A percentile compares a stretch with the other conserved stretches of the same genome.
These are phyloP conservation scores for Ophiostoma novo-ulmi DNA, from an alignment of 2,329 filamentous ascomycete species.

Conservation along the genomic window DNA sequence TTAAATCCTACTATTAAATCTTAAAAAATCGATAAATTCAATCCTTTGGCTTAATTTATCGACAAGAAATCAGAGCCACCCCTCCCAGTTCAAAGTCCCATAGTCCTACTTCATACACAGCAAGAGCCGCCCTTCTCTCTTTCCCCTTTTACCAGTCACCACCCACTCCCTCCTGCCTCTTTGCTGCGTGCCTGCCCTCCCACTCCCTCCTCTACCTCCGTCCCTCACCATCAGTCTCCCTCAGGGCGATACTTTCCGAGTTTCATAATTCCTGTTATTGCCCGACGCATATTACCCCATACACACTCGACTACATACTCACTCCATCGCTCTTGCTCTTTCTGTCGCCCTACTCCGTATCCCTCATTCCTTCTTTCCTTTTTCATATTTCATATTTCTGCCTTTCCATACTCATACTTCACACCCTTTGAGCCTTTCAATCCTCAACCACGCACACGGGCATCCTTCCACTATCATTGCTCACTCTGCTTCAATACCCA, in stretches of 20 bases:
- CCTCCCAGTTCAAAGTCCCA: neutral
- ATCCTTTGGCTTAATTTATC: neutral
- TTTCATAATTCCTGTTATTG: conserved; percentile 14
- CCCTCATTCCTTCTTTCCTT: neutral
- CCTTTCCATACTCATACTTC: neutral
- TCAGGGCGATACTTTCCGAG: conserved; percentile 11
- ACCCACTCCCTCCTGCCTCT: neutral
- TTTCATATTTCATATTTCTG: neutral
- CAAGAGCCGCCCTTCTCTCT: conserved; percentile 7
- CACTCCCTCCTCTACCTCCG: neutral
- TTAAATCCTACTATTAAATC: neutral
- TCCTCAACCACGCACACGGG: neutral
- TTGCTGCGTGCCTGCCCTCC: neutral
- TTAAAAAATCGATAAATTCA: neutral
- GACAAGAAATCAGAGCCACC: neutral
- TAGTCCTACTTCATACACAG: neutral
- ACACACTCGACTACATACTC: neutral
- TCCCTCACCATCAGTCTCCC: neutral
- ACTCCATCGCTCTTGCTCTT: neutral
- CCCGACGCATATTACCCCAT: conserved; percentile 3
- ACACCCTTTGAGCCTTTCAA: neutral
- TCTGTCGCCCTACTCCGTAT: neutral
- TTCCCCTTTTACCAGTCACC: conserved; percentile 8
- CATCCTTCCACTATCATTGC: neutral
- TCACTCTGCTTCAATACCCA: neutral